Evolutionary conservation across 2,329 filamentous ascomycete species (phyloP).

Genomic region (Lecanosticta acicola): DNA sequence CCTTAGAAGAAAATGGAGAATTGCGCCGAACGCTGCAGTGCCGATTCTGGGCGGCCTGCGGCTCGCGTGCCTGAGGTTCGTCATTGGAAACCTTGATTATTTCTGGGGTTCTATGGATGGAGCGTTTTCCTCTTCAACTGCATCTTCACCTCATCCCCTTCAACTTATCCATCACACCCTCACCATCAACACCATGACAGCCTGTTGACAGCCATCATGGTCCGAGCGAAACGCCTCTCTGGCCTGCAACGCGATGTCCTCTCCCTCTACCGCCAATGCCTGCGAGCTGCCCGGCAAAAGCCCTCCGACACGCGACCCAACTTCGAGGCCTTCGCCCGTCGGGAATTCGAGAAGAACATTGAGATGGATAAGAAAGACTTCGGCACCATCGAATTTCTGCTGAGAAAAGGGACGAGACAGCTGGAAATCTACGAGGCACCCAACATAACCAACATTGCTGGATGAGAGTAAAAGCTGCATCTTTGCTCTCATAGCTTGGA

Average conservation of each 20-base stretch:
- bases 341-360: conserved; percentile 69
- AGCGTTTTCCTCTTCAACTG: too few species aligned
- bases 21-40: too few species aligned
- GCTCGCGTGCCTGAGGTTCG: too few species aligned
- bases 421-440: conserved; percentile 75
- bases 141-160: too few species aligned
- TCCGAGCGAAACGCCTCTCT: conserved; percentile 52
- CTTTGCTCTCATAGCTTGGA: too few species aligned
- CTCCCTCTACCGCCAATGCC: conserved; percentile 75
- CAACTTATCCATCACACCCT: too few species aligned
- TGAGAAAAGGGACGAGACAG: conserved; percentile 76
- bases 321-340: conserved; percentile 31
- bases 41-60: too few species aligned
- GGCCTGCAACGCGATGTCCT: conserved; percentile 89
- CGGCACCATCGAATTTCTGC: conserved; percentile 72
- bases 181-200: background rate
- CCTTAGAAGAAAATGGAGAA: too few species aligned
- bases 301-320: conserved; percentile 44
- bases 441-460: conserved; percentile 67
- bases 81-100: too few species aligned
- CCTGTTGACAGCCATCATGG: conserved; percentile 18
- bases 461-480: conserved; percentile 10
- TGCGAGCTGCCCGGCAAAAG: conserved; percentile 76
- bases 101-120: too few species aligned
- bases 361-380: conserved; percentile 77